Evolutionary conservation across 169 alveolate genomes (phyloP), one percentile per base, ranked within the genome.

Genomic region (Plasmodium inui): DNA sequence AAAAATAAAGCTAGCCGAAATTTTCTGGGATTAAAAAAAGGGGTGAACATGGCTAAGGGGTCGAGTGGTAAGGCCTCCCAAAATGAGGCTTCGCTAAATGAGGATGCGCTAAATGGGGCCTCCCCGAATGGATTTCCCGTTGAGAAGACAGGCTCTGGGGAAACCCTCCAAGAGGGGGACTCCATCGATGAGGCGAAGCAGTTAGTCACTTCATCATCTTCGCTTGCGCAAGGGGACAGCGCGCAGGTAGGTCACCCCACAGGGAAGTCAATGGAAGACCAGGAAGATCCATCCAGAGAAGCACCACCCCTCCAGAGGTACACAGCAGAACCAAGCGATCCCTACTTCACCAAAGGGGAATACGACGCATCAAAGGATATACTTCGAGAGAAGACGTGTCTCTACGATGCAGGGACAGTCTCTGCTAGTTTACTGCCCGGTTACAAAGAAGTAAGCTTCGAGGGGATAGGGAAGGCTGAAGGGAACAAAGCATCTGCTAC

Each of bases 351-450:
- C 79, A 55, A 37, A 86, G 93, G 86, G 1, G 70, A 32, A 9
- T 86, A 86, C 80, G 88, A 86, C 14, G 28, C 76, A 5, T 50
- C 78, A 46, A 86, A 34, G 9, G 93, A 86, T 34, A 70, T 86
- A 34, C 81, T 86, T 86, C 55, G 67, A 12, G 90, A 55, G 26
- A 44, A 82, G 71, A 32, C 41, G 9, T 26, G 41, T 8, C 76
- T 55, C 70, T 34, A 74, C 10, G 67, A 72, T 72, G 46, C 41
- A 22, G 34, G 30, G 37, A 22, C 32, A 28, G 70, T 55, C 4
- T 34, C 86, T 8, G 39, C 61, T 3, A 86, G 80, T 37, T 86
- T 86, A 30, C 37, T 86, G 8, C 88, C 93, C 14, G 93, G 93
- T 7, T 86, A 86, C 37, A 76, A 74, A 19, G 32, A 26, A 10